phyloP scores from a whole-genome alignment of 2,329 filamentous ascomycete species.

The Graphilbum fragrans region DNA sequence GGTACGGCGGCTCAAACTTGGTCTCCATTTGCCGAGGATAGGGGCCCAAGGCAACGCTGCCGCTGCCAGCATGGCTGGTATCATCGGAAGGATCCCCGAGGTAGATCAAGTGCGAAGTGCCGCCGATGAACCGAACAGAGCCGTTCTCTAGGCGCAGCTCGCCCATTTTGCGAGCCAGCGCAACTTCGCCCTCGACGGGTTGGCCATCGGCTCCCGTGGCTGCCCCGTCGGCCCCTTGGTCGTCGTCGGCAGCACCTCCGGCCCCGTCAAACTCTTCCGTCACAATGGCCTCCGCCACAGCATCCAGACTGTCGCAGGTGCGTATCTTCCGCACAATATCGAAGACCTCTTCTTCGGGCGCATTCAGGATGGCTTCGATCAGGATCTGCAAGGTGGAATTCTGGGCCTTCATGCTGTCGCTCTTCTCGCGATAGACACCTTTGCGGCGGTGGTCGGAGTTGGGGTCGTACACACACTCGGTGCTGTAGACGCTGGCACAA shows the following conservation, averaged over 20 bases:
- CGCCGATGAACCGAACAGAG: conserved; percentile 80
- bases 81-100: conserved; percentile 39
- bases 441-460: conserved; percentile 94
- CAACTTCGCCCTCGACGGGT: conserved; percentile 52
- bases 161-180: conserved; percentile 86
- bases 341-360: conserved; percentile 73
- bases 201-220: conserved; percentile 19
- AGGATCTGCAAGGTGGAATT: conserved; percentile 85
- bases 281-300: conserved; percentile 39
- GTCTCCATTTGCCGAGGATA: conserved; percentile 23
- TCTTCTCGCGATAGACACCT: conserved; percentile 91
- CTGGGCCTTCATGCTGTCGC: conserved; percentile 75
- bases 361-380: conserved; percentile 85
- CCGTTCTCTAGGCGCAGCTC: conserved; percentile 80
- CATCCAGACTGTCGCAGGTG: conserved; percentile 60
- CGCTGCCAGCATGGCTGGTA: background rate
- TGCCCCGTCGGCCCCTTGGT: conserved; percentile 16
- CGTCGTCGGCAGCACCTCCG: background rate
- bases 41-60: background rate
- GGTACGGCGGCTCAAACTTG: conserved; percentile 26
- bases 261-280: conserved; percentile 19
- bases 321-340: conserved; percentile 77
- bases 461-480: conserved; percentile 86
- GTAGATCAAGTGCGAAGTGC: conserved; percentile 87
- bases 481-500: conserved; percentile 88